A percentile compares a stretch with the other conserved stretches of the same genome.
These are phyloP conservation scores for Gossypium trilobum DNA, from an alignment of 441 rosid genomes.

Conservation along the genomic window DNA sequence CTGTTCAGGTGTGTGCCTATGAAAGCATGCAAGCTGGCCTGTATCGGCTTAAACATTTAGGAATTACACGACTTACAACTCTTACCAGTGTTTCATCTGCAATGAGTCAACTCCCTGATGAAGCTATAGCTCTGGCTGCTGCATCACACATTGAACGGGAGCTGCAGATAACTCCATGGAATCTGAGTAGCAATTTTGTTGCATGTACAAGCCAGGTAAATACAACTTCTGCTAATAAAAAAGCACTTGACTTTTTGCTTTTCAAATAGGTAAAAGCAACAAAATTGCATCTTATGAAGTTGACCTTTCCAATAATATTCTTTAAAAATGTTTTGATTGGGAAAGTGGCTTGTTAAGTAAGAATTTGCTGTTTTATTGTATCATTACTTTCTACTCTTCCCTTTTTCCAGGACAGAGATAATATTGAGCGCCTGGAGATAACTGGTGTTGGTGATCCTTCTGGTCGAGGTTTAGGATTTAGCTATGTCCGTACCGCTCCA, in stretches of 20 bases:
- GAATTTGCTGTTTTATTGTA: neutral
- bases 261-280: neutral
- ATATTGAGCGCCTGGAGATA: conserved; percentile 94
- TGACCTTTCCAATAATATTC: neutral
- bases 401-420: conserved; percentile 72
- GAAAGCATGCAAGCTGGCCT: conserved; percentile 98
- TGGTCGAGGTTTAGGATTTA: conserved; percentile 95
- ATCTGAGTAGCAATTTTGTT: conserved; percentile 88
- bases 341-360: neutral
- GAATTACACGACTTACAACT: conserved; percentile 71
- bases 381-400: conserved; percentile 5
- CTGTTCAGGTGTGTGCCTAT: conserved; percentile 77
- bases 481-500: conserved; percentile 83
- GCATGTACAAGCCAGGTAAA: conserved; percentile 85
- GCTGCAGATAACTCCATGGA: conserved; percentile 95
- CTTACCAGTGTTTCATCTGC: conserved; percentile 79
- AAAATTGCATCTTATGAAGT: neutral
- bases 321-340: neutral
- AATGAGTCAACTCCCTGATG: conserved; percentile 87
- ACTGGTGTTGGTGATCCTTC: conserved; percentile 99
- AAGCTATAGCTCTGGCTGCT: conserved; percentile 96
- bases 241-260: neutral
- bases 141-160: conserved; percentile 97
- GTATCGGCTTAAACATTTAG: conserved; percentile 85
- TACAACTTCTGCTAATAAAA: neutral